These are phyloP conservation scores for Euphorbia peplus DNA, from an alignment of 345 rosid genomes.

Conservation along the genomic window DNA sequence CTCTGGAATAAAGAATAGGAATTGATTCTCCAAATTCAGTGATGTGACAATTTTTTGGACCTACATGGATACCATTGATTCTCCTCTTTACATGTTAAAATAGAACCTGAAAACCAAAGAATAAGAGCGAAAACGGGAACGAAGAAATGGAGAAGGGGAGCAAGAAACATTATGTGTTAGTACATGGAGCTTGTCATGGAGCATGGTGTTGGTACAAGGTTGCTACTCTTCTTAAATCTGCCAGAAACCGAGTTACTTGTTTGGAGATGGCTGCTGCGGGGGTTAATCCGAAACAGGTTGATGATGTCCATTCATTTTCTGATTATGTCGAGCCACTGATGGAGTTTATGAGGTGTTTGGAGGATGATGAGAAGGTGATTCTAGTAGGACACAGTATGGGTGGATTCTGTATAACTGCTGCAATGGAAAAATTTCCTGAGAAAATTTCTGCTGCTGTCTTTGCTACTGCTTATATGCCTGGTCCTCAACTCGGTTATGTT, in stretches of 20 bases:
- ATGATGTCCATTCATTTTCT: conserved; percentile 22
- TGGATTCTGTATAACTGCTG: conserved; percentile 30
- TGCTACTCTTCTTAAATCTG: conserved; percentile 16
- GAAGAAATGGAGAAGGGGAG: neutral
- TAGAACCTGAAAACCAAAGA: too few relatives aligned
- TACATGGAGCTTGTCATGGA: conserved; percentile 33
- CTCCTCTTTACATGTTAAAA: too few relatives aligned
- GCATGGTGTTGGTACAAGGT: conserved; percentile 46
- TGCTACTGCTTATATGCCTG: conserved; percentile 33
- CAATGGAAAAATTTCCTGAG: conserved; percentile 45
- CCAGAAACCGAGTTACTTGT: conserved; percentile 27
- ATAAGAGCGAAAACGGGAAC: neutral
- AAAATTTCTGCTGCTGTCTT: conserved; percentile 34
- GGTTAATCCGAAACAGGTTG: conserved; percentile 22
- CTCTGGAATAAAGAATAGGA: neutral
- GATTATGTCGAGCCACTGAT: conserved; percentile 36
- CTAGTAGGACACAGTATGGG: conserved; percentile 44
- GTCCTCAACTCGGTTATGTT: conserved; percentile 28
- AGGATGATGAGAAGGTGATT: conserved; percentile 31
- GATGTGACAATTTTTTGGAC: too few relatives aligned
- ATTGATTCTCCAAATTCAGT: too few relatives aligned
- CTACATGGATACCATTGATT: too few relatives aligned
- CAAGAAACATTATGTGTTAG: conserved; percentile 23
- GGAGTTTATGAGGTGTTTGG: conserved; percentile 30
- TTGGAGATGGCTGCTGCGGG: conserved; percentile 36